Base-by-base conservation (phyloP, 805 yeast species). In the Starmerella ratchasimensis region DNA sequence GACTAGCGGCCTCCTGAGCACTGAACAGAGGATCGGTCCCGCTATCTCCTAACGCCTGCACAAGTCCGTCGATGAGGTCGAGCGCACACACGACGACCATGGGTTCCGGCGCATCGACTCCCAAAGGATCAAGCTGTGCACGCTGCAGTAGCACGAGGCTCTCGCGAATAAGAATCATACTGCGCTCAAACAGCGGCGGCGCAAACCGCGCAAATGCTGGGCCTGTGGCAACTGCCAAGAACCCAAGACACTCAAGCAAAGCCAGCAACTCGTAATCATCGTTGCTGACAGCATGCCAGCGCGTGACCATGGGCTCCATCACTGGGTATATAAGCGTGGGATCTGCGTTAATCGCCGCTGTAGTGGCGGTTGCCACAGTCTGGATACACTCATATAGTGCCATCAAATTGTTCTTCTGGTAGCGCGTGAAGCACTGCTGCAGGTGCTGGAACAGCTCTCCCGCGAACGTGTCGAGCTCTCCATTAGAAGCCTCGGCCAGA, bases 221-320 rank as follows among this genome's bases (percentile, higher is more conserved):
- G 17, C 94, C 93, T 42, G 86, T 61, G 2, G 84, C 71, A 1
- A 94, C 84, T 10, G 96, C 93, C 24, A 90, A 80, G 15, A 84
- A 73, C 4, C 95, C 81, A 71, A 90, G 69, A 59, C 97, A 86
- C 58, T 88, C 97, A 42, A 90, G 62, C 46, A 90, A 64, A 5
- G 96, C 93, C 88, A 96, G 83, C 46, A 88, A 59, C 49, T 76
- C 94, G 38, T 72, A 71, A 56, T 88, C 96, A 38, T 74, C 74
- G 54, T 90, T 95, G 13, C 64, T 61, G 35, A 84, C 58, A 28
- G 58, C 49, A 39, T 76, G 74, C 98, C 98, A 90, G 58, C 81
- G 80, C 11, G 61, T 65, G 34, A 88, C 69, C 40, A 90, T 64
- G 19, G 94, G 93, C 4, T 94, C 94, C 47, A 90, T 61, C 15